Conservation (phyloP, 2,329 filamentous ascomycete genomes). For the Lasiodiplodia sp. region DNA sequence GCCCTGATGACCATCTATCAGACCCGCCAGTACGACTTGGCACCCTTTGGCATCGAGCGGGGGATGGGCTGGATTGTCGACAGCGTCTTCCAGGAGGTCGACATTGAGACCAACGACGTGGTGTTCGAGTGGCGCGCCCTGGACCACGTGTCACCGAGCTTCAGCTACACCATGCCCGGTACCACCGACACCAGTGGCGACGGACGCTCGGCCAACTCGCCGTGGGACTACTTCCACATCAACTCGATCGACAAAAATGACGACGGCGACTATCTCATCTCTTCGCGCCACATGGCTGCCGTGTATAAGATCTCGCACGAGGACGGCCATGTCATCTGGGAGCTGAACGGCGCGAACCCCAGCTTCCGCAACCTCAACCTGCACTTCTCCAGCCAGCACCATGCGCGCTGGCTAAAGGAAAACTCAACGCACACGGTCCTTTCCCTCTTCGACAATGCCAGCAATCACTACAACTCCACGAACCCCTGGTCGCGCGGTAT, state of each 20-base stretch:
- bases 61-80: conserved; percentile 61
- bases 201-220: conserved; percentile 51
- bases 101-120: conserved; percentile 62
- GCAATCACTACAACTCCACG: conserved; percentile 30
- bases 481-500: conserved; percentile 50
- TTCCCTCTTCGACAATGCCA: conserved; percentile 38
- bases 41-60: conserved; percentile 46
- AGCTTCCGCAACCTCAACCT: conserved; percentile 45
- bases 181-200: conserved; percentile 55
- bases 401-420: conserved; percentile 31
- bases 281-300: conserved; percentile 33
- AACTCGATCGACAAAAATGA: conserved; percentile 54
- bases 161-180: conserved; percentile 55
- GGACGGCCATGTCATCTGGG: conserved; percentile 35
- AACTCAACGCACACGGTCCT: conserved; percentile 32
- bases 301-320: conserved; percentile 33
- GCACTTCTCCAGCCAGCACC: conserved; percentile 34
- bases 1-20: conserved; percentile 49
- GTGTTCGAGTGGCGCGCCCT: conserved; percentile 67
- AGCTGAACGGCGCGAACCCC: conserved; percentile 47
- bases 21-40: conserved; percentile 55
- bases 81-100: conserved; percentile 62
- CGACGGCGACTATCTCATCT: conserved; percentile 35
- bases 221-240: conserved; percentile 65
- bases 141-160: conserved; percentile 61